Evolutionary conservation across 176 grass and related monocot genomes (phyloP), one percentile per base, ranked within the genome.

Genomic region (Lolium multiflorum): DNA sequence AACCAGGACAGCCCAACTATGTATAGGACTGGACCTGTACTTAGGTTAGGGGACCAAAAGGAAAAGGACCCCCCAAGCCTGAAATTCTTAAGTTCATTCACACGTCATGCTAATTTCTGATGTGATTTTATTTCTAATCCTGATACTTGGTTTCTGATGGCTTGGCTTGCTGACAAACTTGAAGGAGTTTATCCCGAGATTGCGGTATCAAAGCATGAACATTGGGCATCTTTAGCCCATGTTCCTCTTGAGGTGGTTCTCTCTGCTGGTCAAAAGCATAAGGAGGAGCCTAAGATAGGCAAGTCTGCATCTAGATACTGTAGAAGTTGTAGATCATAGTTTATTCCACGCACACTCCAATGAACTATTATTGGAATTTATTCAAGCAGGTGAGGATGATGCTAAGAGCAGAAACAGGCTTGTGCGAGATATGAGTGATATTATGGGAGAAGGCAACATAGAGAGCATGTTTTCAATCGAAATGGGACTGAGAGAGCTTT

Each of bases 391-490:
- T 20, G 90, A 92, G 69, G 85, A 90, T 83, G 87, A 92, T 76
- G 81, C 71, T 88, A 89, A 91, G 21, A 89, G 86, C 86, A 96
- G 91, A 88, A 94, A 86, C 84, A 99, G 94, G 60, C 87, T 96
- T 86, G 84, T 86, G 14, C 87, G 89, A 81, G 97, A 96, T 70
- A 80, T 91, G 62, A 99, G 90, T 86, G 97, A 99, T 17, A 76
- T 96, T 88, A 94, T 90, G 79, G 97, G 97, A 90, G 97, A 99
- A 89, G 94, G 97, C 71, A 96, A 99, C 79, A 94, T 99, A 82
- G 97, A 99, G 80, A 99, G 90, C 84, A 96, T 96, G 89, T 94
- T 99, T 93, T 93, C 92, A 83, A 90, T 96, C 87, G 97, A 99
- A 92, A 99, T 96, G 90, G 97, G 97, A 41, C 94, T 99, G 72